These are phyloP conservation scores for Diatrype stigma DNA, from an alignment of 2,329 filamentous ascomycete genomes.

Conservation along the genomic window DNA sequence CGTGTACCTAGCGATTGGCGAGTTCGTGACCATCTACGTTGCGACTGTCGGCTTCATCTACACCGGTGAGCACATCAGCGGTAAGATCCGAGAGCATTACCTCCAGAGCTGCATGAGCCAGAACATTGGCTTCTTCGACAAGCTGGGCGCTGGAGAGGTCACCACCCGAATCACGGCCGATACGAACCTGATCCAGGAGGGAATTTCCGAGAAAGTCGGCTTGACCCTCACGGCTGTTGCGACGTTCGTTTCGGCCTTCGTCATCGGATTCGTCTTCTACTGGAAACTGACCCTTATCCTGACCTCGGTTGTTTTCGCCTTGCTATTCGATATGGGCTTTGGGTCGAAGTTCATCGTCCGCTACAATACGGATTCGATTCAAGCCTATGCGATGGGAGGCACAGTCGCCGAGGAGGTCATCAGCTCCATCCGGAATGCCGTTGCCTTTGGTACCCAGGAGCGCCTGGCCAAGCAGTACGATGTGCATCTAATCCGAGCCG, in stretches of 20 bases:
- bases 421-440: slow-evolving; percentile 86
- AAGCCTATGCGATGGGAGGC: slow-evolving; percentile 78
- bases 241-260: slow-evolving; percentile 82
- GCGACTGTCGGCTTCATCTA: slow-evolving; percentile 88
- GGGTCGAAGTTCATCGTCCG: slow-evolving; percentile 73
- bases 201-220: slow-evolving; percentile 84
- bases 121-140: slow-evolving; percentile 92
- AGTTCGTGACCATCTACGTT: slow-evolving; percentile 75
- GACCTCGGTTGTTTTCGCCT: slow-evolving; percentile 72
- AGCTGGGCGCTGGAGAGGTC: slow-evolving; percentile 86
- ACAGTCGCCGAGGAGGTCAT: slow-evolving; percentile 92
- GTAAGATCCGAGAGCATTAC: slow-evolving; percentile 78
- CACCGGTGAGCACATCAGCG: slow-evolving; percentile 72
- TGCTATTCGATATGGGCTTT: slow-evolving; percentile 71
- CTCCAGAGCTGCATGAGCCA: slow-evolving; percentile 79
- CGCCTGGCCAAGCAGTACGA: slow-evolving; percentile 88
- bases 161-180: slow-evolving; percentile 93
- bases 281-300: slow-evolving; percentile 93
- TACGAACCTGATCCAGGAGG: slow-evolving; percentile 89
- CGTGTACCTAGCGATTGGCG: slow-evolving; percentile 76
- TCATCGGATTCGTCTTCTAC: slow-evolving; percentile 86
- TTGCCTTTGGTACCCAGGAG: slow-evolving; percentile 90
- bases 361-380: slow-evolving; percentile 72
- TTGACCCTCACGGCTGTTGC: slow-evolving; percentile 72
- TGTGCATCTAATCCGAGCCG: slow-evolving; percentile 65